These are phyloP conservation scores for Sabuloglossum arenarium DNA, from an alignment of 495 filamentous ascomycete species.

Conservation along the genomic window DNA sequence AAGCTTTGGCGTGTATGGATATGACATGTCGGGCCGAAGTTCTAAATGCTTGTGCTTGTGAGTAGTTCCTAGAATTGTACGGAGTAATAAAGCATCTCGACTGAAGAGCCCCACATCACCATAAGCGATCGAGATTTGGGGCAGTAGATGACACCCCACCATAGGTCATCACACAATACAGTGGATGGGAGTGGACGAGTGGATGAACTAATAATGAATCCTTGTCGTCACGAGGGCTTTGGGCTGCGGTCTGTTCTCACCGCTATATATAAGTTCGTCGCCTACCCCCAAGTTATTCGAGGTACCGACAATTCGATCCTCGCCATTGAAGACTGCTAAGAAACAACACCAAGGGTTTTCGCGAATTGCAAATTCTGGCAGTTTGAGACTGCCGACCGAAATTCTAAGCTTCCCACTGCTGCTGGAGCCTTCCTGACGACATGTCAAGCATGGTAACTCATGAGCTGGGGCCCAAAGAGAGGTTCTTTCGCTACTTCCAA, in stretches of 20 bases:
- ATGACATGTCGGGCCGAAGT: background rate
- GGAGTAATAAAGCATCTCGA: too few species aligned
- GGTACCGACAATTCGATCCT: background rate
- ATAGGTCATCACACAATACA: background rate
- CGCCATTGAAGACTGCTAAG: too few species aligned
- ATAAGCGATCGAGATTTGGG: background rate
- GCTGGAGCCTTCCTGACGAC: background rate
- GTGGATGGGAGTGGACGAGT: background rate
- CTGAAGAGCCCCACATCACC: too few species aligned
- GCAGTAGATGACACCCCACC: background rate
- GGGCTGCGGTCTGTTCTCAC: background rate
- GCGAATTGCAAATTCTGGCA: too few species aligned
- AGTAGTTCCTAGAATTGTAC: too few species aligned
- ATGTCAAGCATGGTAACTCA: background rate
- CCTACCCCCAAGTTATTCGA: background rate
- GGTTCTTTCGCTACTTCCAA: conserved; percentile 64
- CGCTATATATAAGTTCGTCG: background rate
- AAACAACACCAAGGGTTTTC: too few species aligned
- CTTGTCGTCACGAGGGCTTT: background rate
- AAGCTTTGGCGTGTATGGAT: background rate
- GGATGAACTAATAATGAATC: background rate
- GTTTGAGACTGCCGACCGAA: too few species aligned
- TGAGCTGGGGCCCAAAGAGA: conserved; percentile 39
- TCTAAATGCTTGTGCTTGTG: too few species aligned
- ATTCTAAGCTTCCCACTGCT: too few species aligned